Evolutionary conservation across 306 rosid genomes (phyloP), one percentile per base, ranked within the genome.

Genomic region (Echinosophora koreensis): DNA sequence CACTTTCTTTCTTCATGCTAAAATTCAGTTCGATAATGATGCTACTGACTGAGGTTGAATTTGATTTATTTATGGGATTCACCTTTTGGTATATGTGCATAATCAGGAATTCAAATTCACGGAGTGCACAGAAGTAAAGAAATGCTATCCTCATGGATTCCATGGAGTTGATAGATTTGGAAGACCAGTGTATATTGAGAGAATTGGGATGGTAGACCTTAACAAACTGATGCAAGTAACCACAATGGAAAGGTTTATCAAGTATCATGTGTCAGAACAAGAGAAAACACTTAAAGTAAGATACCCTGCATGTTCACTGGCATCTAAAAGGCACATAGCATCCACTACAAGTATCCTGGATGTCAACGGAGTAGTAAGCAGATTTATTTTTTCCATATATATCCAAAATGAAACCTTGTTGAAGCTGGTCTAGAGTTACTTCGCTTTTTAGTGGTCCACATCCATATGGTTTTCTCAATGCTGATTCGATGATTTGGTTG

Each of bases 261-360:
- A 27, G 76, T 51, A 89, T 74, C 98, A 94, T 55, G 97, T 94
- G 3, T 82, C 86, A 11, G 98, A 94, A 74, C 98, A 92, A 87
- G 98, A 94, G 90, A 90, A 88, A 77, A 89, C 98, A 66, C 70
- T 88, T 11, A 74, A 60, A 66, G 7, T 83, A 51, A 86, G 98
- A 84, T 92, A 66, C 78, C 97, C 97, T 74, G 88, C 98, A 8
- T 92, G 97, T 79, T 94, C 98, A 8, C 77, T 94, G 42, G 83
- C 89, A 30, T 91, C 95, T 10, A 92, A 92, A 90, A 89, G 71
- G 61, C 97, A 94, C 61, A 77, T 94, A 41, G 97, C 98, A 32
- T 90, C 98, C 56, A 94, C 98, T 27, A 94, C 97, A 50, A 92
- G 92, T 73, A 90, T 94, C 77, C 83, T 94, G 55, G 98, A 92